These are phyloP conservation scores for Sarocladium kiliense DNA, from an alignment of 2,329 filamentous ascomycete genomes.

Conservation along the genomic window DNA sequence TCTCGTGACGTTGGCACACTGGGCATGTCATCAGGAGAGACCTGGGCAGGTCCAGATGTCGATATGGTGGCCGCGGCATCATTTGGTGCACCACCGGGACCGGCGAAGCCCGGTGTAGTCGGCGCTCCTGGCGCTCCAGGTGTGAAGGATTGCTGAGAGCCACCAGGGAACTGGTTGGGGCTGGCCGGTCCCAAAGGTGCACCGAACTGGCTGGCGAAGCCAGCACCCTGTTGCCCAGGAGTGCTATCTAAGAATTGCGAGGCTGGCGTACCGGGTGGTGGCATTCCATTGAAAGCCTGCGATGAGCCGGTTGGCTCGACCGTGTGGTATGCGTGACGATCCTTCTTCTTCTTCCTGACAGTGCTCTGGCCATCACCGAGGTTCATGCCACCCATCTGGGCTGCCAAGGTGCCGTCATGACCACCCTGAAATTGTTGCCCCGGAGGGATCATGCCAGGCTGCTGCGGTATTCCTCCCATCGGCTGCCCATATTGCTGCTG, in stretches of 20 bases:
- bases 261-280: slow-evolving; percentile 47
- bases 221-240: slow-evolving; percentile 15
- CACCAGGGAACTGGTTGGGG: slow-evolving; percentile 56
- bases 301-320: slow-evolving; percentile 68
- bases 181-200: slow-evolving; percentile 33
- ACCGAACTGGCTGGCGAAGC: slow-evolving; percentile 38
- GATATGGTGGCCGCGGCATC: slow-evolving; percentile 28
- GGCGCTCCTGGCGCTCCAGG: slow-evolving; percentile 11
- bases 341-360: slow-evolving; percentile 78
- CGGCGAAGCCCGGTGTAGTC: slow-evolving; percentile 16
- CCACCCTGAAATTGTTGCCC: slow-evolving; percentile 22
- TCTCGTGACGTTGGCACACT: slow-evolving; percentile 86
- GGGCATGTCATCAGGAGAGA: slow-evolving; percentile 89
- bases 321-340: slow-evolving; percentile 86
- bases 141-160: slow-evolving; percentile 40
- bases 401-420: slow-evolving; percentile 48
- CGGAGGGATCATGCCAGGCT: slow-evolving; percentile 23
- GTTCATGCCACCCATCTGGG: slow-evolving; percentile 75
- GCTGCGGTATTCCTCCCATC: slow-evolving; percentile 2
- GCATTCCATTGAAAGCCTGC: slow-evolving; percentile 65
- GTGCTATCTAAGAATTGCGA: slow-evolving; percentile 32
- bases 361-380: slow-evolving; percentile 47
- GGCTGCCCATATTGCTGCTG: slow-evolving; percentile 34
- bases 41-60: slow-evolving; percentile 40
- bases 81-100: slow-evolving; percentile 16